Evolutionary conservation across 2,329 filamentous ascomycete genomes (phyloP).

Genomic region (Knufia fluminis): DNA sequence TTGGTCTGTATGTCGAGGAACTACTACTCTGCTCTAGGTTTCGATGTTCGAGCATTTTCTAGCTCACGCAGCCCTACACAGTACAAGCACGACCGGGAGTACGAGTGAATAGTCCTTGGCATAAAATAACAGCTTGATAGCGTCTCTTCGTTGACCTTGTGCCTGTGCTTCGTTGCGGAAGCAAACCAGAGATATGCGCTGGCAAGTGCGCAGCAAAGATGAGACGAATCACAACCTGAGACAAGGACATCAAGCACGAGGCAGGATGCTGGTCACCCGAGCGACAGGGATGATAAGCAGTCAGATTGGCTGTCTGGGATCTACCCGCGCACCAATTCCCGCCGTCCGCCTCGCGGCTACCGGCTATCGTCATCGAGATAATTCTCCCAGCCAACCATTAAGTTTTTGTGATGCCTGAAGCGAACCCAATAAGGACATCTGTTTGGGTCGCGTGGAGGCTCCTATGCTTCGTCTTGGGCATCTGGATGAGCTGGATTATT

Average conservation of each 20-base stretch:
- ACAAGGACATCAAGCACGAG: not conserved
- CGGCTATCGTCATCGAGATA: not conserved
- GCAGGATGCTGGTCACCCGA: not conserved
- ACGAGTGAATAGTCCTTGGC: too few relatives aligned
- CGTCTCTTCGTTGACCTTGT: too few relatives aligned
- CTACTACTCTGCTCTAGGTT: too few relatives aligned
- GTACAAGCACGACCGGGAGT: too few relatives aligned
- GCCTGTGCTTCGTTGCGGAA: too few relatives aligned
- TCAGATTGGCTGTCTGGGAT: not conserved
- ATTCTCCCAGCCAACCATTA: conserved; percentile 2
- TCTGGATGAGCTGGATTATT: too few relatives aligned
- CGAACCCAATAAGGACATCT: not conserved
- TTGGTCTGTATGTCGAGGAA: too few relatives aligned
- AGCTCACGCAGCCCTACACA: too few relatives aligned
- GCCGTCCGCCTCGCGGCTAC: conserved; percentile 4
- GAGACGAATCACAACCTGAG: conserved; percentile 1
- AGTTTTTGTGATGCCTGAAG: not conserved
- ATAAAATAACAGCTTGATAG: too few relatives aligned
- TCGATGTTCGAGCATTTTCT: too few relatives aligned
- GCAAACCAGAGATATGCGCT: conserved; percentile 1
- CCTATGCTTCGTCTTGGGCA: not conserved
- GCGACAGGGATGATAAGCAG: not conserved
- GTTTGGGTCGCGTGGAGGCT: not conserved
- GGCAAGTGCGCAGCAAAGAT: not conserved
- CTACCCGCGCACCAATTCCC: not conserved